phyloP scores from a whole-genome alignment of 495 filamentous ascomycete genomes.

The Trichocladium uniseriatum region DNA sequence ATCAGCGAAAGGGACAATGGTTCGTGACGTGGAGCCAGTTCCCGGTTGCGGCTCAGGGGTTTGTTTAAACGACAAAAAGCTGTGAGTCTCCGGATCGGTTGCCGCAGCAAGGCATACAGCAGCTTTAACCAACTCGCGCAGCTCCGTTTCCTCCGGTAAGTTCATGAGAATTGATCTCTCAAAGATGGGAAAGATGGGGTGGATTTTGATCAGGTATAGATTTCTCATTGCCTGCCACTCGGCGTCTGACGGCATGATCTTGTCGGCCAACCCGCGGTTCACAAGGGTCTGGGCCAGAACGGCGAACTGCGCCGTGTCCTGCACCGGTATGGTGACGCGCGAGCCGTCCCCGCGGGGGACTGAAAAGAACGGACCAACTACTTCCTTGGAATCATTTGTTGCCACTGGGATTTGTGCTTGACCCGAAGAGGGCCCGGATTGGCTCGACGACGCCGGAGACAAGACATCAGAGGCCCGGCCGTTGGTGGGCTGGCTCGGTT shows the following conservation, averaged over 20 bases:
- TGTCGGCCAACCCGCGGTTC: constrained; percentile 10
- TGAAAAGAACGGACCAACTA: constrained; percentile 1
- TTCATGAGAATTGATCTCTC: constrained; percentile 18
- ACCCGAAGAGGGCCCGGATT: not conserved
- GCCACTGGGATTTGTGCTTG: not conserved
- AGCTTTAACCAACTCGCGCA: constrained; percentile 26
- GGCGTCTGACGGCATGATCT: constrained; percentile 28
- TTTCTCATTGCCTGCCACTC: constrained; percentile 28
- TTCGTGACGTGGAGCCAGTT: constrained; percentile 15
- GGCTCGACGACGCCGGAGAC: not conserved
- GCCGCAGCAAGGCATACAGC: constrained; percentile 43
- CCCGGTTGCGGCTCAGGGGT: constrained; percentile 11
- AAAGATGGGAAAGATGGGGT: constrained; percentile 43
- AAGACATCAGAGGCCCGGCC: not conserved
- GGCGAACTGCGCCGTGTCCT: constrained; percentile 4
- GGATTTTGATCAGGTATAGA: constrained; percentile 38
- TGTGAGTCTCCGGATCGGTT: constrained; percentile 30
- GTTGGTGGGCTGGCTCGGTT: not conserved
- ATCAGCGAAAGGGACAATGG: constrained; percentile 24
- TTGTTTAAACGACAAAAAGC: constrained; percentile 19
- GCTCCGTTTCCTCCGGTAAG: constrained; percentile 1
- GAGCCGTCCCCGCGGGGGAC: constrained; percentile 7
- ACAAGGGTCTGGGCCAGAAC: constrained; percentile 3
- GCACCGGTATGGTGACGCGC: constrained; percentile 1
- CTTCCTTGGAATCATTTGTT: not conserved